Evolutionary conservation across 768 basidiomycete genomes (phyloP).

Genomic region (Boletus edulis): DNA sequence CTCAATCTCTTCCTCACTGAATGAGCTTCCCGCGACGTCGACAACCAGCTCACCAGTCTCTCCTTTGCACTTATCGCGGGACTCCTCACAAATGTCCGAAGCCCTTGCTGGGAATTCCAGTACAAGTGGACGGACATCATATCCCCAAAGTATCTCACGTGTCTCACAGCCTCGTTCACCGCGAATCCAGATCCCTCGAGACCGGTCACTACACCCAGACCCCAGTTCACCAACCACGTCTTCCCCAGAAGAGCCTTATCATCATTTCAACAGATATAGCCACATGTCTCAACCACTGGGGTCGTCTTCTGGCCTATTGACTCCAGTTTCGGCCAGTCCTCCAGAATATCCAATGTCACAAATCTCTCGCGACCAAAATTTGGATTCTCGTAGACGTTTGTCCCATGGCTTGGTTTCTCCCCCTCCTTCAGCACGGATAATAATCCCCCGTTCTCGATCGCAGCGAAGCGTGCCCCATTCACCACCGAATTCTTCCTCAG

Average conservation of each 20-base stretch:
- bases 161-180: background rate
- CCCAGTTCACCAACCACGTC: constrained; percentile 13
- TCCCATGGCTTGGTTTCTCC: background rate
- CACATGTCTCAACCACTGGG: background rate
- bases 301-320: background rate
- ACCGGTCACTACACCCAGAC: background rate
- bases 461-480: constrained; percentile 1
- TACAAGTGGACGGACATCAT: background rate
- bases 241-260: constrained; percentile 18
- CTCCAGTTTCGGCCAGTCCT: constrained; percentile 6
- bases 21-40: background rate
- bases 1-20: background rate
- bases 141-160: background rate
- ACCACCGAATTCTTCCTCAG: constrained; percentile 3
- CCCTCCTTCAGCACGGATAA: background rate
- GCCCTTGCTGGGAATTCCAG: background rate
- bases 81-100: constrained; percentile 4
- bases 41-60: background rate
- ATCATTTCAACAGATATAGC: constrained; percentile 2
- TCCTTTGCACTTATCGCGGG: background rate
- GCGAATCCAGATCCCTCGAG: constrained; percentile 16
- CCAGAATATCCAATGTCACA: background rate
- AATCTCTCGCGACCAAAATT: background rate
- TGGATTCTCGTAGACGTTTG: background rate
- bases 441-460: background rate